Percentiles rank a stretch among this genome's conserved stretches.
Evolutionary conservation across 225 moss, liverwort and hornwort species (phyloP).

Genomic region (Sphagnum tenellum): DNA sequence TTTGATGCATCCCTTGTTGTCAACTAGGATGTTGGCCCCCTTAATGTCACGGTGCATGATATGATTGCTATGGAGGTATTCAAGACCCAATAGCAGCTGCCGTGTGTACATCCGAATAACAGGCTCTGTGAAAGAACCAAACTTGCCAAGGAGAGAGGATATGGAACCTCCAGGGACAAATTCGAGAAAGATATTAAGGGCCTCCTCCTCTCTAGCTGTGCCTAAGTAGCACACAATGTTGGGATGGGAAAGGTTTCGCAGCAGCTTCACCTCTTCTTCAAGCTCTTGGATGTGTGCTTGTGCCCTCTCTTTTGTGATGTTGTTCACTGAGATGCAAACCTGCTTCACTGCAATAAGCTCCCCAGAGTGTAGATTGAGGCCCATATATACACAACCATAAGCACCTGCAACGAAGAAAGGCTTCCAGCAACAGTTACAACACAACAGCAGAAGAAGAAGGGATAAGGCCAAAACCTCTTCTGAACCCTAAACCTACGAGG

Average conservation of each 20-base stretch:
- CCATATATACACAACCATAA: constrained; percentile 98
- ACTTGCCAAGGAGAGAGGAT: constrained; percentile 86
- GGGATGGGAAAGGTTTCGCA: constrained; percentile 85
- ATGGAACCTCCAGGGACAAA: constrained; percentile 95
- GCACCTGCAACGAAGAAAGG: constrained; percentile 43
- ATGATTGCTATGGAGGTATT: constrained; percentile 87
- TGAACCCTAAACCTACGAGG: background rate
- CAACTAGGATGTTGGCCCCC: constrained; percentile 91
- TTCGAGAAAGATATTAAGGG: constrained; percentile 91
- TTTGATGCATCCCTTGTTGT: constrained; percentile 95
- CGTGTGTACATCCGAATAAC: constrained; percentile 95
- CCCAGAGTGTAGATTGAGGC: constrained; percentile 92
- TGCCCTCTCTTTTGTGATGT: constrained; percentile 79
- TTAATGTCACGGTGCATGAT: constrained; percentile 96
- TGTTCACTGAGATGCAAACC: constrained; percentile 73
- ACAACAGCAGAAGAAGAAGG: too few species aligned
- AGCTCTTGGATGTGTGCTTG: constrained; percentile 85
- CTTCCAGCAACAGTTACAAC: background rate
- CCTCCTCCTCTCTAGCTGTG: constrained; percentile 82
- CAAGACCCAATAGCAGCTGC: constrained; percentile 84
- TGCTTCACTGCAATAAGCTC: constrained; percentile 96
- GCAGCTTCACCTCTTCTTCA: constrained; percentile 91
- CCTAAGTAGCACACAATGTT: constrained; percentile 96
- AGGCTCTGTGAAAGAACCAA: constrained; percentile 89
- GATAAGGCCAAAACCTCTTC: too few species aligned